phyloP scores from a whole-genome alignment of 2,329 filamentous ascomycete genomes.

The Fusarium buxicola region DNA sequence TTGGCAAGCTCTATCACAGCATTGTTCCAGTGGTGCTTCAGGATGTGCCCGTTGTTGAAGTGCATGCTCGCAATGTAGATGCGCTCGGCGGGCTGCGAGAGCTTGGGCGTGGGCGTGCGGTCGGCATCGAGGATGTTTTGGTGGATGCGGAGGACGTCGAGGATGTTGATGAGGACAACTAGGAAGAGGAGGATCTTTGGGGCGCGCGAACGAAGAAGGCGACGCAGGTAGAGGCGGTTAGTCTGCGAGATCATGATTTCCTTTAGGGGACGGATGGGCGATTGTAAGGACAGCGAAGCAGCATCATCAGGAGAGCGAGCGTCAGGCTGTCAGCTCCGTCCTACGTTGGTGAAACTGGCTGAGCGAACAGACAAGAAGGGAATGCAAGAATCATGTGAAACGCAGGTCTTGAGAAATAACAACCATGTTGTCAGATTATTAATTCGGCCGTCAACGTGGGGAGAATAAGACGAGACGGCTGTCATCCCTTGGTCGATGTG shows the following conservation, averaged over 20 bases:
- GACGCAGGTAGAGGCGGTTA: slow-evolving; percentile 52
- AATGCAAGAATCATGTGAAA: slow-evolving; percentile 2
- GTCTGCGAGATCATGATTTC: slow-evolving; percentile 48
- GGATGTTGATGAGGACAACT: slow-evolving; percentile 51
- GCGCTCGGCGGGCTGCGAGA: slow-evolving; percentile 50
- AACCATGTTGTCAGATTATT: slow-evolving; percentile 10
- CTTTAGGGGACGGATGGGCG: slow-evolving; percentile 18
- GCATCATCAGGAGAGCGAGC: slow-evolving; percentile 33
- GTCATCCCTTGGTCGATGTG: neutral
- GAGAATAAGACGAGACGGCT: neutral
- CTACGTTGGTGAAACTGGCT: slow-evolving; percentile 1
- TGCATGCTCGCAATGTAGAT: slow-evolving; percentile 78
- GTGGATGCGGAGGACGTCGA: slow-evolving; percentile 56
- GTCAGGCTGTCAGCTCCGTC: neutral
- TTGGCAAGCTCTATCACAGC: slow-evolving; percentile 68
- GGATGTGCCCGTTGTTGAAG: slow-evolving; percentile 72
- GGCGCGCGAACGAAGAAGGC: slow-evolving; percentile 52
- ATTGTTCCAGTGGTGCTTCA: slow-evolving; percentile 71
- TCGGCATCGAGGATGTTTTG: slow-evolving; percentile 48
- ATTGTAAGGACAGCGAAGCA: slow-evolving; percentile 34
- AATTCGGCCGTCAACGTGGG: neutral
- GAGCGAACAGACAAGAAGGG: neutral
- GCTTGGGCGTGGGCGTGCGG: slow-evolving; percentile 37
- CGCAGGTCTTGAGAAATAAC: neutral
- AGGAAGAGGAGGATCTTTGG: slow-evolving; percentile 51